Base-by-base conservation (phyloP, 768 basidiomycete species). In the Amanita subjunquillea region DNA sequence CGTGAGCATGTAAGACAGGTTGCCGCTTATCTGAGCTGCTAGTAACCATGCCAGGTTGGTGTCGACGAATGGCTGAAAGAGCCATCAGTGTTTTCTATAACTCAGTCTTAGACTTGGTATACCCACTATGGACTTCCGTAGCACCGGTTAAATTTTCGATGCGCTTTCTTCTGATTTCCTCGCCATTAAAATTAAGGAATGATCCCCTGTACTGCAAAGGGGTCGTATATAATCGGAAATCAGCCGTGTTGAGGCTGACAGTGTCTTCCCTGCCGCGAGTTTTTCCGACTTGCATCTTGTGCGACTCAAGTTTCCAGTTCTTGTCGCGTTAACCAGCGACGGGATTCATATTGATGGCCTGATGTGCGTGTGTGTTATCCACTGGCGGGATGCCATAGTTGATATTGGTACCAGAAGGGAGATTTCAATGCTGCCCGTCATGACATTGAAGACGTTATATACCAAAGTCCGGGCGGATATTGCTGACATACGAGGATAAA, bases 111-210 rank as follows among this genome's bases (percentile, higher is more conserved):
- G 30, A 30, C 30, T 30, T 8, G 2, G 8, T 38, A 45, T 29
- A 17, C 17, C 17, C 17, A 37, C 30, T 51, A 25, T 51, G 81
- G 9, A 81, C 79, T 23, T 71, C 67, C 56, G 69, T 77, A 0
- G 83, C 83, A 3, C 83, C 82, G 0, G 82, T 82, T 12, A 78
- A 51, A 53, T 76, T 60, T 66, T 83, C 82, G 44, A 84, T 64
- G 43, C 67, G 57, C 76, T 77, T 64, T 85, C 83, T 58, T 57
- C 69, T 58, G 34, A 85, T 72, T n/a, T 74, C 74, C 7, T 70
- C 74, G 36, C 81, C 73, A 55, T 71, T 64, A 17, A 17, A 17
- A 17, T 17, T 17, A 3, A 56, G 49, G 62, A 79, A 80, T 1
- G 67, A 52, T 25, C 22, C 20, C 23, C 64, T 70, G 53, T 72